phyloP scores from a whole-genome alignment of 176 grass and related monocot genomes.

The Hordeum marinum region DNA sequence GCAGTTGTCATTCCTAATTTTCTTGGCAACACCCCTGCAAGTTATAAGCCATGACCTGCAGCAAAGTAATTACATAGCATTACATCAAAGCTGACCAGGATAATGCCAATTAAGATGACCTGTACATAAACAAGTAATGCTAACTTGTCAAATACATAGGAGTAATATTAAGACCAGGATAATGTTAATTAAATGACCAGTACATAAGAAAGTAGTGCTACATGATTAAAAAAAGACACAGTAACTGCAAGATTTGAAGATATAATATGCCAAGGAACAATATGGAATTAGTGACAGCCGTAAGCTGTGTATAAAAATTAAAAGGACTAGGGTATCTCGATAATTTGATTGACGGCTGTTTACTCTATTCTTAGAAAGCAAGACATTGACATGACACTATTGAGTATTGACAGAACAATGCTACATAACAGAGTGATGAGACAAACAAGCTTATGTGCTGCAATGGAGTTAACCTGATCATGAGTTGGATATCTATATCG shows the following conservation, averaged over 20 bases:
- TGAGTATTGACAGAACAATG: background rate
- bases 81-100: too few species aligned
- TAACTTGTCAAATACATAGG: too few species aligned
- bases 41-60: conserved; percentile 80
- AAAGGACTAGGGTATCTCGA: background rate
- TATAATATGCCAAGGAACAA: too few species aligned
- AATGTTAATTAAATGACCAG: too few species aligned
- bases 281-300: too few species aligned
- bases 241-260: too few species aligned
- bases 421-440: background rate
- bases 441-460: background rate
- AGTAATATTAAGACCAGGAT: too few species aligned
- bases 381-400: background rate
- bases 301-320: too few species aligned
- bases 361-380: background rate
- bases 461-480: background rate
- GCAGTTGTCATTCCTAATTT: conserved; percentile 56
- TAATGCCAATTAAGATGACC: too few species aligned
- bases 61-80: background rate
- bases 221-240: too few species aligned
- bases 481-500: background rate
- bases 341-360: background rate
- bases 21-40: conserved; percentile 72
- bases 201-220: too few species aligned
- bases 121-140: too few species aligned